Evolutionary conservation across 1,284 basidiomycete species (phyloP).

Genomic region (Ganoderma lingzhi): DNA sequence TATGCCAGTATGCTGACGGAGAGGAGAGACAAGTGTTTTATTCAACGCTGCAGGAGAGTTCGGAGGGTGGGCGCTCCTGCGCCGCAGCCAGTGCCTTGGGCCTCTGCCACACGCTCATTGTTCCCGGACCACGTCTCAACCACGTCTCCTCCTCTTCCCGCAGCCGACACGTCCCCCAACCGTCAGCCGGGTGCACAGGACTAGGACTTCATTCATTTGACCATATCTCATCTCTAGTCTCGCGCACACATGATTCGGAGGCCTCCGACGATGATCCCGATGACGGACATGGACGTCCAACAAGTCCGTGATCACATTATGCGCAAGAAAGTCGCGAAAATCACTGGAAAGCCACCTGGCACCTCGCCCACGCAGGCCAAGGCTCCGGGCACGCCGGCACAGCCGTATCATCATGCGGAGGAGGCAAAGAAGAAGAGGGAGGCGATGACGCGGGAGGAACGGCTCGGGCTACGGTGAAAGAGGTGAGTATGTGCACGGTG

Average conservation of each 20-base stretch:
- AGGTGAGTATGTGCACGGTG: constrained; percentile 5
- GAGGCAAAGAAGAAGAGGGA: constrained; percentile 47
- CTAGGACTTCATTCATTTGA: background rate
- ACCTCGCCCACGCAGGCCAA: constrained; percentile 18
- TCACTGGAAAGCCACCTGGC: constrained; percentile 19
- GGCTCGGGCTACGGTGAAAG: constrained; percentile 43
- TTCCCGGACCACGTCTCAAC: constrained; percentile 20
- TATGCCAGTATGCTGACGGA: constrained; percentile 13
- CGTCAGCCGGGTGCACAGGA: background rate
- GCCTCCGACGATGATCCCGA: constrained; percentile 74
- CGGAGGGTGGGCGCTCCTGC: constrained; percentile 20
- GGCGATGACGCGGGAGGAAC: constrained; percentile 46
- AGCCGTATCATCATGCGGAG: constrained; percentile 43
- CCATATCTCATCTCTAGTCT: background rate
- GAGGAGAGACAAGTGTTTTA: constrained; percentile 20
- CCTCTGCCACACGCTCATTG: constrained; percentile 22
- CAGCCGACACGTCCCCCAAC: constrained; percentile 10
- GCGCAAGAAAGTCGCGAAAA: constrained; percentile 57
- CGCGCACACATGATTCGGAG: constrained; percentile 71
- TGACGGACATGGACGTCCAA: constrained; percentile 79
- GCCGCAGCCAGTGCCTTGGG: constrained; percentile 17
- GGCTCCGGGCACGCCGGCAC: constrained; percentile 15
- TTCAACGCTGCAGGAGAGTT: constrained; percentile 15
- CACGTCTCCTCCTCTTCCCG: constrained; percentile 22
- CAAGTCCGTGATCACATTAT: constrained; percentile 70